Evolutionary conservation across 2,329 filamentous ascomycete species (phyloP), one percentile per base, ranked within the genome.

Genomic region (Fusarium nelsonii): DNA sequence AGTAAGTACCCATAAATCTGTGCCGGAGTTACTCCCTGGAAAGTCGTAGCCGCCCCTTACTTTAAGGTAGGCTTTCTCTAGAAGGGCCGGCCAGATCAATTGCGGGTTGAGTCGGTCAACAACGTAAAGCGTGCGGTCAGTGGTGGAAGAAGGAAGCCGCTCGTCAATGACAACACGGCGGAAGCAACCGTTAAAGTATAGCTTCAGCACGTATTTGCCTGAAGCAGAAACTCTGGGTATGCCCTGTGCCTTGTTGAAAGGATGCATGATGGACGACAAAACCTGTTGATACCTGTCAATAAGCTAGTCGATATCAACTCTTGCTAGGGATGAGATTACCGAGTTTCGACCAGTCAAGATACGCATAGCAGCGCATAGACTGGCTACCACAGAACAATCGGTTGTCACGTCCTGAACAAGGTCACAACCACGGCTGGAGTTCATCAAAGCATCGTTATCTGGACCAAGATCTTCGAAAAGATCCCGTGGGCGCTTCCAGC

Each of bases 21-120:
- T 98, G 12, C 93, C 94, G 1, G 95, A 98, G 78, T 98, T 98
- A 75, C 96, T 98, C 9, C 96, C 96, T 0, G 96, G 95, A 70
- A 99, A 99, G 75, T 99, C 94, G 77, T 99, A 99, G 34, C 96
- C 96, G 30, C 96, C 96, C 58, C 95, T 88, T 12, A 98, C 89
- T 81, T 98, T 99, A 2, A 99, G 83, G 73, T 99, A 99, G 0
- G 96, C 96, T 77, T 99, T 99, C 77, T 99, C 96, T 16, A 98
- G 83, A 6, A 99, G 84, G 3, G 95, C 94, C 8, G 96, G 96
- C 94, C 95, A 98, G 15, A 98, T 81, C 15, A 97, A 83, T n/a
- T 82, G 84, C 6, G 92, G 91, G 68, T 97, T 94, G 41, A 90
- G 90, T 36, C 93, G 88, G 74, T 98, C 95, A 45, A 97, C 87